Evolutionary conservation across 2,329 filamentous ascomycete species (phyloP).

Genomic region (Xylariales sp.): DNA sequence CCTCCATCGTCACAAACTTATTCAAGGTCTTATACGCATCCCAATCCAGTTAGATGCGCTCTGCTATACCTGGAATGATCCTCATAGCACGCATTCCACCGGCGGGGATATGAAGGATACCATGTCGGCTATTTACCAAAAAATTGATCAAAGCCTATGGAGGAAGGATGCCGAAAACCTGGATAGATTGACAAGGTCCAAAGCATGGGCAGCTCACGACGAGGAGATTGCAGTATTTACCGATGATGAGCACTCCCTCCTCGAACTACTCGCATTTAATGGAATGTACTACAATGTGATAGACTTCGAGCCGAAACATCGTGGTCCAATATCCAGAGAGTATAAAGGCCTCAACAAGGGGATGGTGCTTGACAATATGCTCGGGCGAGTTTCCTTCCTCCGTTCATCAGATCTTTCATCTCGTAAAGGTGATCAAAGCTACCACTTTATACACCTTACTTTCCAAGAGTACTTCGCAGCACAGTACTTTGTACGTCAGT

Average conservation of each 20-base stretch:
- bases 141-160: constrained; percentile 53
- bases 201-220: constrained; percentile 17
- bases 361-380: not conserved
- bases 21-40: constrained; percentile 55
- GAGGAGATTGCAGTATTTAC: constrained; percentile 35
- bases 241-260: constrained; percentile 39
- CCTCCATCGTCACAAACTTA: constrained; percentile 48
- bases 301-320: constrained; percentile 49
- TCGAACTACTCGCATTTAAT: constrained; percentile 51
- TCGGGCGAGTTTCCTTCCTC: constrained; percentile 52
- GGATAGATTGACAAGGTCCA: constrained; percentile 37
- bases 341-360: not conserved
- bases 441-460: constrained; percentile 57
- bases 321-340: constrained; percentile 35
- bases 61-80: constrained; percentile 53
- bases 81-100: not conserved
- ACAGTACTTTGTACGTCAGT: constrained; percentile 53
- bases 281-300: constrained; percentile 51
- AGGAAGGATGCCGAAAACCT: constrained; percentile 53
- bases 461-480: constrained; percentile 59
- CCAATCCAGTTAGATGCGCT: constrained; percentile 59
- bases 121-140: constrained; percentile 53
- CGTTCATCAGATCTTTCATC: constrained; percentile 47
- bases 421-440: constrained; percentile 40
- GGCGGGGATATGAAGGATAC: constrained; percentile 42